Conservation (phyloP, 345 rosid genomes). For the Sapria himalayana region DNA sequence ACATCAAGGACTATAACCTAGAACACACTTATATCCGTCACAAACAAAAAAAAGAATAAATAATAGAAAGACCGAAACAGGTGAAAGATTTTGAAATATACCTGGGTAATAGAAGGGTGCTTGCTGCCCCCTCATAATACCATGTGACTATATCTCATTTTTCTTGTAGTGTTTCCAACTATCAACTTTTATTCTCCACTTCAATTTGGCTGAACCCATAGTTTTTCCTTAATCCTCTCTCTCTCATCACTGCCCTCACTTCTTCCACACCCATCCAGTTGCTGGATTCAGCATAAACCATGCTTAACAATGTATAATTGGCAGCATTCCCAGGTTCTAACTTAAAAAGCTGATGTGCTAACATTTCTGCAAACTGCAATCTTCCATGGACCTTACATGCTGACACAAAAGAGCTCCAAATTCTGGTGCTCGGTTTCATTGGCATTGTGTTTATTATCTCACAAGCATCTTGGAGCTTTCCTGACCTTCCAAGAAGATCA, state of each 20-base stretch:
- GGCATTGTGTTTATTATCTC: conserved; percentile 23
- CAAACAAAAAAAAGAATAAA: too few relatives aligned
- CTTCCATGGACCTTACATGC: conserved; percentile 30
- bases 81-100: too few relatives aligned
- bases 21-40: too few relatives aligned
- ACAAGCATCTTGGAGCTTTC: conserved; percentile 26
- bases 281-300: conserved; percentile 21
- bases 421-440: conserved; percentile 22
- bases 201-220: conserved; percentile 27
- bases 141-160: too few relatives aligned
- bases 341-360: conserved; percentile 17
- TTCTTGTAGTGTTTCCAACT: too few relatives aligned
- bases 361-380: conserved; percentile 16
- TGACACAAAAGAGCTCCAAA: conserved; percentile 32
- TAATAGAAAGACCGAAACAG: too few relatives aligned
- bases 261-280: conserved; percentile 26
- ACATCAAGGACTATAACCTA: too few relatives aligned
- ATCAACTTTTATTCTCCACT: background rate
- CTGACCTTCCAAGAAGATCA: conserved; percentile 39
- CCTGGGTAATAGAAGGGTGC: too few relatives aligned
- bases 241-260: conserved; percentile 26
- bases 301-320: conserved; percentile 24
- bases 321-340: conserved; percentile 31
- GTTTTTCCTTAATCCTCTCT: conserved; percentile 15
- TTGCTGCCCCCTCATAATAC: too few relatives aligned